Evolutionary conservation across 208 protist species (phyloP).

Genomic region (Leishmania gerbilli): DNA sequence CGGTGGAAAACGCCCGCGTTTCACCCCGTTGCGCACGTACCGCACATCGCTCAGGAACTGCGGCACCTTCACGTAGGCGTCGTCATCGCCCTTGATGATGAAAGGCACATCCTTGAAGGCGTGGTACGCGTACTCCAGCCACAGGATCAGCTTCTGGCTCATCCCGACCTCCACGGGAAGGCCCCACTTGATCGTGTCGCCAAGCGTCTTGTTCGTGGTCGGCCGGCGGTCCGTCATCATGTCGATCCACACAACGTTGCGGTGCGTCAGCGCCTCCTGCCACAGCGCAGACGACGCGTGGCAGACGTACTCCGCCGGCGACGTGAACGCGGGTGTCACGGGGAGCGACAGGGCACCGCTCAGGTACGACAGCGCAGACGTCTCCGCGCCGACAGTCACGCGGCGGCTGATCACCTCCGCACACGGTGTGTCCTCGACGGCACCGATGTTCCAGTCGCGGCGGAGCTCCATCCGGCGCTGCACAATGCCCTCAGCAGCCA

Average conservation of each 20-base stretch:
- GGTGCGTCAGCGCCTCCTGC: constrained; percentile 39
- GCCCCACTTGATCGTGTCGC: constrained; percentile 30
- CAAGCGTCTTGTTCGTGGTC: constrained; percentile 27
- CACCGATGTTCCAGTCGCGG: not conserved
- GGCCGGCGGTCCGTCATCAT: constrained; percentile 36
- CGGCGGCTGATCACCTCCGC: not conserved
- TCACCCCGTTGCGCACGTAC: constrained; percentile 2
- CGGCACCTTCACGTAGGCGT: constrained; percentile 56
- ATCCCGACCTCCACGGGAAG: constrained; percentile 40
- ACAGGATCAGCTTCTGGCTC: constrained; percentile 47
- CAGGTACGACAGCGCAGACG: constrained; percentile 3
- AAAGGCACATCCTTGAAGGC: constrained; percentile 37
- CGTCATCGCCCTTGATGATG: constrained; percentile 61
- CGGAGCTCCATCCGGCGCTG: constrained; percentile 8
- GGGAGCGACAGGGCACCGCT: constrained; percentile 5
- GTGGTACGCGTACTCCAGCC: constrained; percentile 43
- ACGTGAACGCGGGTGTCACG: constrained; percentile 10
- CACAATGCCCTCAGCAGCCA: not conserved
- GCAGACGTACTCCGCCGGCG: constrained; percentile 17
- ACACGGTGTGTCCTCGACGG: not conserved
- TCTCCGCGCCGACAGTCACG: constrained; percentile 1
- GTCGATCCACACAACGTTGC: constrained; percentile 38
- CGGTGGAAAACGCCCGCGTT: not conserved
- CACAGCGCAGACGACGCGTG: constrained; percentile 32
- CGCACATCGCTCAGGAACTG: constrained; percentile 49